phyloP scores from a whole-genome alignment of 768 basidiomycete species.

The Zangia roseola region DNA sequence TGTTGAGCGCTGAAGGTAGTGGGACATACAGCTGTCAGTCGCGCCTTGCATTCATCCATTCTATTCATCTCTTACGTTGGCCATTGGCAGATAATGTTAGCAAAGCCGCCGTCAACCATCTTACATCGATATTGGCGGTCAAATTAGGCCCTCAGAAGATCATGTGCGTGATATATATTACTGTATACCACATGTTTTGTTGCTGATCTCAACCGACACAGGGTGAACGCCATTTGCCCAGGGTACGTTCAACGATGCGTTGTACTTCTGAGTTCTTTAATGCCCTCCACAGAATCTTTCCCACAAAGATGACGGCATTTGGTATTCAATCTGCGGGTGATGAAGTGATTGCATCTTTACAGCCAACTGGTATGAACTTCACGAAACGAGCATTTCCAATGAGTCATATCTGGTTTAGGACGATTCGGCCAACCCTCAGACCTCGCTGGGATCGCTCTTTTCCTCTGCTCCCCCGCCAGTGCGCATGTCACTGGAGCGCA shows the following conservation, averaged over 20 bases:
- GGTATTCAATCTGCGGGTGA: constrained; percentile 58
- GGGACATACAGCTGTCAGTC: constrained; percentile 81
- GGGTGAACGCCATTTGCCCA: constrained; percentile 82
- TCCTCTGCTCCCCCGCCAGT: constrained; percentile 68
- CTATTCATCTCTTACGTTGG: background rate
- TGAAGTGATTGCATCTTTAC: constrained; percentile 46
- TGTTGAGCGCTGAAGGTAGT: constrained; percentile 50
- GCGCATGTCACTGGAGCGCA: constrained; percentile 76
- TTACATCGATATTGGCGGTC: constrained; percentile 68
- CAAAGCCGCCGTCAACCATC: constrained; percentile 86
- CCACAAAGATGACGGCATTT: constrained; percentile 82
- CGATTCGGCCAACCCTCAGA: constrained; percentile 65
- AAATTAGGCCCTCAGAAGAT: constrained; percentile 60
- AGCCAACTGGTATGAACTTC: constrained; percentile 59
- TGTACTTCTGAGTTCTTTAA: background rate
- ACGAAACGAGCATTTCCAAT: background rate
- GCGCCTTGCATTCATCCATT: background rate
- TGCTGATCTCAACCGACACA: constrained; percentile 25
- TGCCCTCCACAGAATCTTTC: constrained; percentile 54
- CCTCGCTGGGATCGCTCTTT: constrained; percentile 68
- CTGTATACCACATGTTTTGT: background rate
- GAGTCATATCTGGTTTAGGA: constrained; percentile 37
- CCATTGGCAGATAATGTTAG: constrained; percentile 62
- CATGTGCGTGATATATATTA: constrained; percentile 56
- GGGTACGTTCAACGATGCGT: constrained; percentile 46